Evolutionary conservation across 2,329 filamentous ascomycete species (phyloP).

Genomic region (Diaporthe humulicola): DNA sequence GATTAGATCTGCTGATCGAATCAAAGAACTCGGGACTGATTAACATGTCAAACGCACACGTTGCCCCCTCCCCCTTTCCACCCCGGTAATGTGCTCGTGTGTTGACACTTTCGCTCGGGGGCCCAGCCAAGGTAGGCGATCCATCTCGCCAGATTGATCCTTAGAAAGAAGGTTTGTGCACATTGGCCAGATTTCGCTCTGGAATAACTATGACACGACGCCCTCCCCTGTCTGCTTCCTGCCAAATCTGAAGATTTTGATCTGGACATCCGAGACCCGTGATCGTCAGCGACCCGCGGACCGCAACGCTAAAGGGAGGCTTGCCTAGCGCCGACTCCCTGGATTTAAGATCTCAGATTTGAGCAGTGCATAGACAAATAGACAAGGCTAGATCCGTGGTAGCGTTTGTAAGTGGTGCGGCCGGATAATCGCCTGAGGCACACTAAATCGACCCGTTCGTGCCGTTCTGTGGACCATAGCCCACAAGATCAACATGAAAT

Average conservation of each 20-base stretch:
- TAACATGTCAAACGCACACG: neutral
- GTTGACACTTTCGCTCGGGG: neutral
- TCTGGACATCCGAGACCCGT: slow-evolving; percentile 1
- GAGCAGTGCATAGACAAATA: slow-evolving; percentile 6
- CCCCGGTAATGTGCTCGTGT: neutral
- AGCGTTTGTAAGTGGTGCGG: neutral
- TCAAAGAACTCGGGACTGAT: neutral
- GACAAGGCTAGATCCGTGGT: slow-evolving; percentile 3
- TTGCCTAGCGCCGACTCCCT: neutral
- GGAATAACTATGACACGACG: neutral
- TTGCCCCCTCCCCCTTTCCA: neutral
- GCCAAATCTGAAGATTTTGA: neutral
- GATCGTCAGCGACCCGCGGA: slow-evolving; percentile 11
- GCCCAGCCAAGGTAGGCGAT: neutral
- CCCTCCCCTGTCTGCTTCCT: neutral
- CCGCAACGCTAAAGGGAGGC: neutral
- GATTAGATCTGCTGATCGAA: neutral
- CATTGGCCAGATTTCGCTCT: neutral
- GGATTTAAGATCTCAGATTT: neutral
- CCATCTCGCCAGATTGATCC: neutral
- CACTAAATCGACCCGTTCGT: neutral
- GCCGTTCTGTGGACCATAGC: neutral
- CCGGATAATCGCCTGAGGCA: slow-evolving; percentile 9
- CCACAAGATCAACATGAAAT: neutral
- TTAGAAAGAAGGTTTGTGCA: neutral